A percentile compares a stretch with the other conserved stretches of the same genome.
Evolutionary conservation across 192 early-diverging fungal genomes (phyloP).

Genomic region (Entomortierella lignicola): DNA sequence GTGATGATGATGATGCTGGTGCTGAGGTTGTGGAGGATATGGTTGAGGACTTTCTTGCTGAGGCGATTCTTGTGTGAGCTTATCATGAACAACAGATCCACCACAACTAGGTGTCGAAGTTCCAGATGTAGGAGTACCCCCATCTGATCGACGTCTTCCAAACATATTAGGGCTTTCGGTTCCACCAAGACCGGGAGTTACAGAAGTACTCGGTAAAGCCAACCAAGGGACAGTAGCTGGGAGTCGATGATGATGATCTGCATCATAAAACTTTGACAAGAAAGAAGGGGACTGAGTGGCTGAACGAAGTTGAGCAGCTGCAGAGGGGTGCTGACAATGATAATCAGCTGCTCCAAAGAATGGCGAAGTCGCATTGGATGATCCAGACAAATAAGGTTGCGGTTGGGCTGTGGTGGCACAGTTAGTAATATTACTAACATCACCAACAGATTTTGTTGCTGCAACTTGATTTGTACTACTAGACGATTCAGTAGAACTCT

Average conservation of each 20-base stretch:
- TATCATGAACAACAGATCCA: not conserved
- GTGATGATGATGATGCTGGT: not conserved
- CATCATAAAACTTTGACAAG: constrained; percentile 34
- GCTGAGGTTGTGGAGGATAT: constrained; percentile 9
- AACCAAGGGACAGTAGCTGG: constrained; percentile 23
- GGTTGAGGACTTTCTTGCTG: constrained; percentile 27
- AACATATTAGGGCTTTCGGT: constrained; percentile 20
- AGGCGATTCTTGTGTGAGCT: not conserved
- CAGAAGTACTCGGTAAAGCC: constrained; percentile 28
- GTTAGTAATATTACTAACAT: not conserved
- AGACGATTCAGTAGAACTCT: not conserved
- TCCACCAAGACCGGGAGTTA: not conserved
- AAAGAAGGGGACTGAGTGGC: constrained; percentile 29
- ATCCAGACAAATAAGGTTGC: not conserved
- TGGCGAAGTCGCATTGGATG: constrained; percentile 21
- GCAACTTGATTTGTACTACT: too few relatives aligned
- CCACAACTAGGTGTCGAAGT: constrained; percentile 21
- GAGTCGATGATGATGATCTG: constrained; percentile 7
- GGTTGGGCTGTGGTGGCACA: not conserved
- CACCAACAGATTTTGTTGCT: not conserved
- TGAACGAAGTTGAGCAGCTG: constrained; percentile 26
- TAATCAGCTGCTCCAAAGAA: constrained; percentile 10
- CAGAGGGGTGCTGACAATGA: constrained; percentile 6
- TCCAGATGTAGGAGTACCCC: constrained; percentile 5
- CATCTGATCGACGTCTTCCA: constrained; percentile 29